Evolutionary conservation across 73 alveolate genomes (phyloP), one percentile per base, ranked within the genome.

Genomic region (Paramecium octaurelia): DNA sequence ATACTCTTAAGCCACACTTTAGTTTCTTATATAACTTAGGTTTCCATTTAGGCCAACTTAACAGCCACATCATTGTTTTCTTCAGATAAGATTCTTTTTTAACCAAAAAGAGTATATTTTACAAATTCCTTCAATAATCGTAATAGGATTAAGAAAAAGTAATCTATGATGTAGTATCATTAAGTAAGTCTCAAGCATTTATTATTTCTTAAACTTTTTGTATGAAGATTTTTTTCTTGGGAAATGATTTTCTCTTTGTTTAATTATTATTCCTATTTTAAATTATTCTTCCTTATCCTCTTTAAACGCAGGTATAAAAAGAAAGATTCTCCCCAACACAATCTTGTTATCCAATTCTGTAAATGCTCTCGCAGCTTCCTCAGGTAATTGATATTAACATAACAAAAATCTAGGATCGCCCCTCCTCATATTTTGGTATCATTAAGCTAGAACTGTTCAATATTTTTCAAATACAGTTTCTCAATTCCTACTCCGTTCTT

Each of bases 141-240:
- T 96, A 93, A 97, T 97, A 76, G 96, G 99, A 93, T 97, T 88
- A 98, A 75, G 92, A 97, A 97, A 98, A 95, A 70, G 99, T 97
- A 89, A 97, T 98, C 99, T 99, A 98, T 75, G 96, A 97, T 85
- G 97, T 95, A 59, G 96, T 97, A 88, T 98, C 99, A 43, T 96
- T 97, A 35, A 94, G 96, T 86, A 94, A n/a, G n/a, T 96, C 38
- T 77, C 76, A 92, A 95, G 96, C 73, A 95, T 48, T 84, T 93
- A 93, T 68, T 90, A 92, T 73, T 95, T 93, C 92, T 97, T 97
- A 69, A 93, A 93, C 69, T 95, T 93, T 92, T 97, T 97, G 92
- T 76, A 97, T 1, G 98, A 93, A 4, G 99, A 96, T 87, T 92
- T 92, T 92, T 92, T 88, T 96, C 97, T 35, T 85, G 92, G 8